These are phyloP conservation scores for Hypoxylon fuscum DNA, from an alignment of 495 filamentous ascomycete genomes.

Conservation along the genomic window DNA sequence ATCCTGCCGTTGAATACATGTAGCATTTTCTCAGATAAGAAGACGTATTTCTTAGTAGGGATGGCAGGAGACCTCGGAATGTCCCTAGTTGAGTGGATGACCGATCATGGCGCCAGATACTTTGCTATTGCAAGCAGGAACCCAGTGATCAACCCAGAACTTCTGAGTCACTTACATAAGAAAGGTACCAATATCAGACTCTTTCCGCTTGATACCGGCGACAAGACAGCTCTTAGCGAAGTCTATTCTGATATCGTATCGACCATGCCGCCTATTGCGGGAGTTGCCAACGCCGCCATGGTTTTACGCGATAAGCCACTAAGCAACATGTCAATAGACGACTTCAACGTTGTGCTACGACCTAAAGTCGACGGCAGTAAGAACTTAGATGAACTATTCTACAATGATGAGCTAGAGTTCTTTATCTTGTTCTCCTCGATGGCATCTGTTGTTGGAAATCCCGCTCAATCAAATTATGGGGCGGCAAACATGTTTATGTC, in stretches of 20 bases:
- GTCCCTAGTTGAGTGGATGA: constrained; percentile 62
- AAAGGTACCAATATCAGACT: neutral
- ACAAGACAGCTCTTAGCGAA: constrained; percentile 1
- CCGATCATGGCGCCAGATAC: constrained; percentile 52
- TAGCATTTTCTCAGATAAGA: constrained; percentile 31
- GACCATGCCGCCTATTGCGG: constrained; percentile 49
- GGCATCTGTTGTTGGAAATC: constrained; percentile 53
- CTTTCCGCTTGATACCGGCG: constrained; percentile 8
- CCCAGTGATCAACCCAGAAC: constrained; percentile 1
- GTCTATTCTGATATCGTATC: constrained; percentile 12
- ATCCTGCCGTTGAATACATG: neutral
- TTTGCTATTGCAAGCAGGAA: constrained; percentile 58
- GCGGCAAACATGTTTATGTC: constrained; percentile 60
- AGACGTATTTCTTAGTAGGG: constrained; percentile 60
- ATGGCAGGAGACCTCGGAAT: constrained; percentile 56
- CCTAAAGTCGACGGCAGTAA: constrained; percentile 49
- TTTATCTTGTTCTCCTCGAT: constrained; percentile 63
- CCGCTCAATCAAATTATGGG: constrained; percentile 58
- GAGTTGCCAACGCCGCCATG: constrained; percentile 55
- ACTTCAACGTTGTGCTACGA: constrained; percentile 34
- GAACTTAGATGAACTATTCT: constrained; percentile 49
- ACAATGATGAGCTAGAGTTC: constrained; percentile 55
- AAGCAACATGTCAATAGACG: constrained; percentile 37
- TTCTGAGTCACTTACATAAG: constrained; percentile 8
- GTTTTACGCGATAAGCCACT: constrained; percentile 48